These are phyloP conservation scores for Pholiota molesta DNA, from an alignment of 768 basidiomycete species.

Conservation along the genomic window DNA sequence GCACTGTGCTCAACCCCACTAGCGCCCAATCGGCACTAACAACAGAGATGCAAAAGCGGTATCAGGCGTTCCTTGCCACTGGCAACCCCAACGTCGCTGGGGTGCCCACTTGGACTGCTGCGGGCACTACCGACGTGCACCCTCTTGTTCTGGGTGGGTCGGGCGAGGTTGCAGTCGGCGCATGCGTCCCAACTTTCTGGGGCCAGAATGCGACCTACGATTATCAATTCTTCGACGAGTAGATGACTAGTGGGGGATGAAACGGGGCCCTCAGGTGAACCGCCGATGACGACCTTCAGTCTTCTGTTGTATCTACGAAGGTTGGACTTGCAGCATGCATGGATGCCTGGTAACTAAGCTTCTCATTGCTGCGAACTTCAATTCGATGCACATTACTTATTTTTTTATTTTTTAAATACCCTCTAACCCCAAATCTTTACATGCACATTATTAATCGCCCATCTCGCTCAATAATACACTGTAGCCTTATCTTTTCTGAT, in stretches of 20 bases:
- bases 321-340: no score
- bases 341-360: not conserved
- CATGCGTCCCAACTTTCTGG: constrained; percentile 72
- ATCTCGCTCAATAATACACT: constrained; percentile 9
- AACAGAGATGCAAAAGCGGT: constrained; percentile 69
- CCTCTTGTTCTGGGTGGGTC: constrained; percentile 64
- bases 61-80: constrained; percentile 63
- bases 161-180: constrained; percentile 53
- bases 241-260: constrained; percentile 14
- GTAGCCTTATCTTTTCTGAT: constrained; percentile 23
- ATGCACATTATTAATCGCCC: not conserved
- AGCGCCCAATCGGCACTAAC: constrained; percentile 59
- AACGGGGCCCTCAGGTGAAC: not conserved
- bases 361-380: not conserved
- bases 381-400: not conserved
- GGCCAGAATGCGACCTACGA: constrained; percentile 65
- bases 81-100: constrained; percentile 64
- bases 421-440: constrained; percentile 5
- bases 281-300: not conserved
- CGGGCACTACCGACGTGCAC: constrained; percentile 53
- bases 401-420: not conserved
- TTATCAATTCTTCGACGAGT: constrained; percentile 65
- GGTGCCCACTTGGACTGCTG: constrained; percentile 54
- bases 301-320: not conserved
- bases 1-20: constrained; percentile 59